These are phyloP conservation scores for Leptographium radiaticola DNA, from an alignment of 2,329 filamentous ascomycete species.

Conservation along the genomic window DNA sequence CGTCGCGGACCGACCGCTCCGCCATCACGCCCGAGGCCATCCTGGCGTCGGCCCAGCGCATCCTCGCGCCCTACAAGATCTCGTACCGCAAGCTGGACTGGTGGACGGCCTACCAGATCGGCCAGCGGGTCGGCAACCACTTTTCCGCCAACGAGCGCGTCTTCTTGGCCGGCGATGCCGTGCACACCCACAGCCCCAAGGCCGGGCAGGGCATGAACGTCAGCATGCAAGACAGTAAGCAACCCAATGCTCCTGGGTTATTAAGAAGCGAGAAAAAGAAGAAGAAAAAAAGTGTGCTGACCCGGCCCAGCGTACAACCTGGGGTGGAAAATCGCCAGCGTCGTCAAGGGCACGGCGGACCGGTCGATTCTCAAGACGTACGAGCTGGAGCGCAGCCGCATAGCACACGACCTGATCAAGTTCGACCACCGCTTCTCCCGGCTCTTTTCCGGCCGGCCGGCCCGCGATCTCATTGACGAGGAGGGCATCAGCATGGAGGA, in stretches of 20 bases:
- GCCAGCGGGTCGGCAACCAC: constrained; percentile 35
- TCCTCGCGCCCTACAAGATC: constrained; percentile 53
- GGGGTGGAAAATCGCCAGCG: no score
- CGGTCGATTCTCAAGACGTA: no score
- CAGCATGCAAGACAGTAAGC: constrained; percentile 19
- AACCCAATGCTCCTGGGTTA: no score
- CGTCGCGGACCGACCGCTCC: constrained; percentile 39
- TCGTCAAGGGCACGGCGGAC: no score
- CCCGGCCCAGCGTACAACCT: no score
- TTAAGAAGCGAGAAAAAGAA: no score
- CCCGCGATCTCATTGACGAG: constrained; percentile 41
- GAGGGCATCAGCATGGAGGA: constrained; percentile 42
- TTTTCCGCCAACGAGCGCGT: constrained; percentile 37
- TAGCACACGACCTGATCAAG: no score
- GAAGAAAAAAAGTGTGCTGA: no score
- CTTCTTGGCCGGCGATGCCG: constrained; percentile 38
- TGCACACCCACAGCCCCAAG: neutral
- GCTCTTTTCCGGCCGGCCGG: constrained; percentile 35
- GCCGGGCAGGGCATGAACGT: constrained; percentile 21
- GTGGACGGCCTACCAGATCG: constrained; percentile 43
- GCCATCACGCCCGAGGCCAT: constrained; percentile 53
- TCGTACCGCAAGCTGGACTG: constrained; percentile 41
- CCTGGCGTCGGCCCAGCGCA: constrained; percentile 47
- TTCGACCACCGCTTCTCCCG: constrained; percentile 27
- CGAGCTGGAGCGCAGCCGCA: no score